Percentiles rank a stretch among this genome's conserved stretches.
Evolutionary conservation across 176 grass and related monocot species (phyloP).

Genomic region (Aechmea fasciata): DNA sequence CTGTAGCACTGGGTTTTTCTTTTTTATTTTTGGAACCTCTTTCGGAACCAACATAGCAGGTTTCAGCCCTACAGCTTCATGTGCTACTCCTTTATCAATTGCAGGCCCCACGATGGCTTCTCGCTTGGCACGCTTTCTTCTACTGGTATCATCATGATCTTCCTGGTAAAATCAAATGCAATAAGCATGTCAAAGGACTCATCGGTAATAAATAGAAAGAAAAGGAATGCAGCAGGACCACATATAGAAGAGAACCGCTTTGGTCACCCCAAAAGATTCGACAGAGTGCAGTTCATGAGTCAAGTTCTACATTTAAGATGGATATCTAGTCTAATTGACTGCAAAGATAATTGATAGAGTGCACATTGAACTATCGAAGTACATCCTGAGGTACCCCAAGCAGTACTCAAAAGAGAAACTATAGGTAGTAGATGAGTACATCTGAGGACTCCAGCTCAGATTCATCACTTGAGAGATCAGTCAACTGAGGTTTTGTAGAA

Average conservation of each 20-base stretch:
- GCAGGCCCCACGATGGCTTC: conserved; percentile 81
- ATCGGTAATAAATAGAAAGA: neutral
- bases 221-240: neutral
- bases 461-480: conserved; percentile 78
- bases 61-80: conserved; percentile 89
- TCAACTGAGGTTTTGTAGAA: conserved; percentile 21
- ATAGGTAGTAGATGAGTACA: conserved; percentile 29
- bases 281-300: too few relatives aligned
- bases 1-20: conserved; percentile 82
- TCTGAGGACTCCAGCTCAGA: conserved; percentile 98
- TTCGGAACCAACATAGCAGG: conserved; percentile 53
- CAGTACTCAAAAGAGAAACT: neutral
- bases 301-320: too few relatives aligned
- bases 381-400: too few relatives aligned
- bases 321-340: too few relatives aligned
- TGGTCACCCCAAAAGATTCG: too few relatives aligned
- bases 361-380: too few relatives aligned
- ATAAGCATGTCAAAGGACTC: neutral
- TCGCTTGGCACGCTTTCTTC: conserved; percentile 47
- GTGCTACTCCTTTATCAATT: conserved; percentile 75
- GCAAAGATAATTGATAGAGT: too few relatives aligned
- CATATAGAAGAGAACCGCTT: too few relatives aligned
- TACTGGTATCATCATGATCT: conserved; percentile 34
- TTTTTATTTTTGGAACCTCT: conserved; percentile 72
- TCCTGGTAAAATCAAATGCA: conserved; percentile 26